Conservation (phyloP, 345 rosid species). For the Balakata baccata region DNA sequence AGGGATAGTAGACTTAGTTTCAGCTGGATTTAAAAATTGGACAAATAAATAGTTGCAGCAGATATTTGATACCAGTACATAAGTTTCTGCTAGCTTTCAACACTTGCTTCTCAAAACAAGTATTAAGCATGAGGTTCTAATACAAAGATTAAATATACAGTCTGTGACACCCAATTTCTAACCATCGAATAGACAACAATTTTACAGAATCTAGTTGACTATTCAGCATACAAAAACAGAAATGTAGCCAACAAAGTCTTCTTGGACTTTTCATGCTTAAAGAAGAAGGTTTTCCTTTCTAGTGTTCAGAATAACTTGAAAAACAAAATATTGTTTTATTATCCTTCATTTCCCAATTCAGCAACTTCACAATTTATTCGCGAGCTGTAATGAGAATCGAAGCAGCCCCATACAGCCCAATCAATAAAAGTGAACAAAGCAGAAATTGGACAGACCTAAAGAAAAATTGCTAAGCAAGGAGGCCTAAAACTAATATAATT, state of each 20-base stretch:
- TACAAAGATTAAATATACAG: background rate
- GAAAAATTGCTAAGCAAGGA: too few species aligned
- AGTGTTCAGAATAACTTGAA: background rate
- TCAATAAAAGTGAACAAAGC: background rate
- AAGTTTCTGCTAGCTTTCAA: background rate
- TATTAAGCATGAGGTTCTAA: background rate
- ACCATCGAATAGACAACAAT: background rate
- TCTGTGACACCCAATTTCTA: background rate
- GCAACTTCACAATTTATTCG: background rate
- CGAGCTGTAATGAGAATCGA: background rate
- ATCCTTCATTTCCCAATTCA: background rate
- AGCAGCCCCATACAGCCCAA: background rate
- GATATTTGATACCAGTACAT: background rate
- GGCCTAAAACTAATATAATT: too few species aligned
- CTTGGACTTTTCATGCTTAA: too few species aligned
- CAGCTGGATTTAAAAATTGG: background rate
- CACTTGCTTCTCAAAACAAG: background rate
- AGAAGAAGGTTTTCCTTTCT: too few species aligned
- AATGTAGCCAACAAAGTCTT: background rate
- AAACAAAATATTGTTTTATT: background rate
- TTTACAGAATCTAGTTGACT: background rate
- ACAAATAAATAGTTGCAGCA: slow-evolving; percentile 7
- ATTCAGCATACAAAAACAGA: background rate
- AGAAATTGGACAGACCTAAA: background rate
- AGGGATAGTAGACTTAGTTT: background rate